Evolutionary conservation across 495 filamentous ascomycete species (phyloP).

Genomic region (Tuber indicum): DNA sequence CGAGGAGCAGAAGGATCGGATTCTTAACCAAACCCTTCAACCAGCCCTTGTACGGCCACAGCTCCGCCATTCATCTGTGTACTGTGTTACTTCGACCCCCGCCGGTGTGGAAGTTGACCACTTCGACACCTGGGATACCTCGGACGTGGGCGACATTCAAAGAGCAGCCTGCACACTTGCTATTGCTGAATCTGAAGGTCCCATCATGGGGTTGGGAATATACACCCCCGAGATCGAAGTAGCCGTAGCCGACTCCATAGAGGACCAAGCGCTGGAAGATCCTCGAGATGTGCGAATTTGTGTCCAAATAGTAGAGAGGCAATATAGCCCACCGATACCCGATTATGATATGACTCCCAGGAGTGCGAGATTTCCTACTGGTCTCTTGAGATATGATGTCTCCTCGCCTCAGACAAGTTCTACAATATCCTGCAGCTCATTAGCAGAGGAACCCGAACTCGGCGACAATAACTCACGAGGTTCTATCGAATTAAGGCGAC

Average conservation of each 20-base stretch:
- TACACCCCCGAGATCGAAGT: slow-evolving; percentile 16
- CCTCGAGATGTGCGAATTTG: slow-evolving; percentile 2
- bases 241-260: background rate
- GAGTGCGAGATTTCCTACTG: slow-evolving; percentile 26
- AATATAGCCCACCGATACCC: slow-evolving; percentile 34
- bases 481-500: slow-evolving; percentile 9
- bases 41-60: slow-evolving; percentile 16
- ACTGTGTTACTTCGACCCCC: slow-evolving; percentile 30
- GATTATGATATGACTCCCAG: slow-evolving; percentile 37
- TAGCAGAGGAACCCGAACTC: background rate
- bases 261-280: background rate
- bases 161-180: slow-evolving; percentile 32
- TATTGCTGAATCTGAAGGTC: slow-evolving; percentile 17
- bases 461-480: background rate
- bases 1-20: slow-evolving; percentile 13
- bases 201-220: slow-evolving; percentile 30
- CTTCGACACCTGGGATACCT: slow-evolving; percentile 35
- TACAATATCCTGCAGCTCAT: background rate
- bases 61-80: slow-evolving; percentile 24
- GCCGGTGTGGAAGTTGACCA: slow-evolving; percentile 18
- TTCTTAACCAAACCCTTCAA: slow-evolving; percentile 15
- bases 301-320: slow-evolving; percentile 25
- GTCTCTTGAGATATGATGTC: slow-evolving; percentile 18
- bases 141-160: slow-evolving; percentile 31
- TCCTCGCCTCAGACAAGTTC: background rate